phyloP scores from a whole-genome alignment of 768 basidiomycete genomes.

The Leccinum longicurvipes region DNA sequence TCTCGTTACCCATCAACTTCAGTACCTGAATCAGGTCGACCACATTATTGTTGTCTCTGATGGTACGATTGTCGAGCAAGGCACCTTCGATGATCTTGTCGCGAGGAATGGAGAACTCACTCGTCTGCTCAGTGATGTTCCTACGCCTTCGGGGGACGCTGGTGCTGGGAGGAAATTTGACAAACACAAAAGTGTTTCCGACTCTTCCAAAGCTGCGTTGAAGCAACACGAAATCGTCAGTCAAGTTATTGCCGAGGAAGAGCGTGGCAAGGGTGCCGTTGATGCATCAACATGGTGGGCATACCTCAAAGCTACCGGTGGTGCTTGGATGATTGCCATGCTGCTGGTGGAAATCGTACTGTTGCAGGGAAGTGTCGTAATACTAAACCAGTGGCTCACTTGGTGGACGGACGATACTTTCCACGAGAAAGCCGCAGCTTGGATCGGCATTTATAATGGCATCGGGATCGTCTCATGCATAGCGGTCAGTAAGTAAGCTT shows the following conservation, averaged over 20 bases:
- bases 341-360: conserved; percentile 20
- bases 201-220: conserved; percentile 4
- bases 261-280: conserved; percentile 25
- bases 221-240: conserved; percentile 11
- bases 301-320: conserved; percentile 31
- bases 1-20: conserved; percentile 31
- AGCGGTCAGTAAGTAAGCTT: conserved; percentile 20
- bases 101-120: conserved; percentile 25
- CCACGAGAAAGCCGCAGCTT: conserved; percentile 21
- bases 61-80: conserved; percentile 45
- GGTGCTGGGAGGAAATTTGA: conserved; percentile 12
- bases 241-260: conserved; percentile 24
- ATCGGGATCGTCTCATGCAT: conserved; percentile 22
- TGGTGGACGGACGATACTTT: conserved; percentile 29
- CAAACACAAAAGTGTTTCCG: conserved; percentile 19
- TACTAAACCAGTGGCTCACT: conserved; percentile 30
- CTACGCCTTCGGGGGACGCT: conserved; percentile 5
- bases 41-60: conserved; percentile 46
- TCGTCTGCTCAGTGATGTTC: conserved; percentile 23
- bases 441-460: conserved; percentile 31
- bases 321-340: conserved; percentile 15
- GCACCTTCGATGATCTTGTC: conserved; percentile 39
- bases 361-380: conserved; percentile 22
- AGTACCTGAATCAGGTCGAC: conserved; percentile 36
- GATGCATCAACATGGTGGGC: conserved; percentile 28